A percentile compares a stretch with the other conserved stretches of the same genome.
Evolutionary conservation across 1,284 basidiomycete species (phyloP).

Genomic region (Trametes pubescens): DNA sequence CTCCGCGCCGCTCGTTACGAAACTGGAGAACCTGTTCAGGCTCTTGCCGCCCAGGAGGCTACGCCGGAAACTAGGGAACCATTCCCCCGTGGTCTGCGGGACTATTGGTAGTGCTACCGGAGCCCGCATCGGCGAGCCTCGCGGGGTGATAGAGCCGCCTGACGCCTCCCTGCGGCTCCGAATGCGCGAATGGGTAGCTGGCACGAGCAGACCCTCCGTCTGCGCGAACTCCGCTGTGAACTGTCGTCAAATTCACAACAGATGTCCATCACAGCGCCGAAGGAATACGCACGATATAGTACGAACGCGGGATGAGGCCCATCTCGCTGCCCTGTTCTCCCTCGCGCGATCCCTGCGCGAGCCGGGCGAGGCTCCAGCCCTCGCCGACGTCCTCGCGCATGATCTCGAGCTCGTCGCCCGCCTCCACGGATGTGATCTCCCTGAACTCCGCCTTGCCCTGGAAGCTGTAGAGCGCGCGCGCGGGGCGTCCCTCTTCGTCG

Average conservation of each 20-base stretch:
- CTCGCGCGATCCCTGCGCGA: slow-evolving; percentile 26
- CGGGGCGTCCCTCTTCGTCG: slow-evolving; percentile 52
- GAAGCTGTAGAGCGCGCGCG: slow-evolving; percentile 75
- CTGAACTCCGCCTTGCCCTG: slow-evolving; percentile 76
- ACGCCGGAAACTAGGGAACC: slow-evolving; percentile 74
- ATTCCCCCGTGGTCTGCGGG: slow-evolving; percentile 81
- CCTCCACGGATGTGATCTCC: slow-evolving; percentile 65
- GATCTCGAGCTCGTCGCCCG: slow-evolving; percentile 72
- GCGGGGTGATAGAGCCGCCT: slow-evolving; percentile 59
- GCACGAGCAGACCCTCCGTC: slow-evolving; percentile 53
- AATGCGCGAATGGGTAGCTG: slow-evolving; percentile 36
- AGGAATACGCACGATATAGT: slow-evolving; percentile 65
- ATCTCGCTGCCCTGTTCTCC: slow-evolving; percentile 55
- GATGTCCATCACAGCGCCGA: not conserved
- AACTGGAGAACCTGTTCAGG: slow-evolving; percentile 83
- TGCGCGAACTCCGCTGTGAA: slow-evolving; percentile 68
- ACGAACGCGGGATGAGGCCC: slow-evolving; percentile 73
- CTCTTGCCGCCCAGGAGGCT: slow-evolving; percentile 79
- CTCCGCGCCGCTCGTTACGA: slow-evolving; percentile 87
- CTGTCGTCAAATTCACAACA: slow-evolving; percentile 43
- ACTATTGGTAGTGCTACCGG: slow-evolving; percentile 54
- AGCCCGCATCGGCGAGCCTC: slow-evolving; percentile 52
- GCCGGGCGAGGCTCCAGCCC: slow-evolving; percentile 76
- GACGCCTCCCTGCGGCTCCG: slow-evolving; percentile 51
- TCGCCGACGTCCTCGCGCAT: slow-evolving; percentile 72